A percentile compares a stretch with the other conserved stretches of the same genome.
Conservation (phyloP, 1,284 basidiomycete species). For the Austropuccinia psidii region DNA sequence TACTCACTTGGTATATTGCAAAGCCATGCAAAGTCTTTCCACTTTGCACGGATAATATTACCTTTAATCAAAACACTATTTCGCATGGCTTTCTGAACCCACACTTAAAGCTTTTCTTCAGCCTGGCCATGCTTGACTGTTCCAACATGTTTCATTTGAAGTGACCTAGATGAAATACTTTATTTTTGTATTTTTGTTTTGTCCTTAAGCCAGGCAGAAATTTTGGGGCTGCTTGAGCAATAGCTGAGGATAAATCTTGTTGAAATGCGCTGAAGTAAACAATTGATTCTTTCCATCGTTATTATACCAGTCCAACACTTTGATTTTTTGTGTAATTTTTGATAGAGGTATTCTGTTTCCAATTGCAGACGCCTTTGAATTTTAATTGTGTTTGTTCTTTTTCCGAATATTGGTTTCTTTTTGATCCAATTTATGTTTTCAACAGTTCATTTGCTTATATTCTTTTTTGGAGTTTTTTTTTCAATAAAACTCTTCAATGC, state of each 20-base stretch:
- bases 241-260: no score
- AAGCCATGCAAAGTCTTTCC: neutral
- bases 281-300: neutral
- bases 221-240: neutral
- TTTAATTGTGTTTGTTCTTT: no score
- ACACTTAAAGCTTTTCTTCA: neutral
- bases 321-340: neutral
- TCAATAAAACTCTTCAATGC: no score
- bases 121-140: neutral
- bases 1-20: slow-evolving; percentile 3
- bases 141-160: neutral
- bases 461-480: no score
- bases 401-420: no score
- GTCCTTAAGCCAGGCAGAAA: neutral
- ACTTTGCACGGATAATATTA: neutral
- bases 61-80: neutral
- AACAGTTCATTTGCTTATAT: no score
- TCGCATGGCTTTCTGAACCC: no score
- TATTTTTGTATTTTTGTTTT: neutral
- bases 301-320: neutral
- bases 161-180: neutral
- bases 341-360: neutral
- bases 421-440: no score
- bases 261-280: neutral
- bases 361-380: no score